Conservation (phyloP, 2,329 filamentous ascomycete species). For the Epicoccum nigrum region DNA sequence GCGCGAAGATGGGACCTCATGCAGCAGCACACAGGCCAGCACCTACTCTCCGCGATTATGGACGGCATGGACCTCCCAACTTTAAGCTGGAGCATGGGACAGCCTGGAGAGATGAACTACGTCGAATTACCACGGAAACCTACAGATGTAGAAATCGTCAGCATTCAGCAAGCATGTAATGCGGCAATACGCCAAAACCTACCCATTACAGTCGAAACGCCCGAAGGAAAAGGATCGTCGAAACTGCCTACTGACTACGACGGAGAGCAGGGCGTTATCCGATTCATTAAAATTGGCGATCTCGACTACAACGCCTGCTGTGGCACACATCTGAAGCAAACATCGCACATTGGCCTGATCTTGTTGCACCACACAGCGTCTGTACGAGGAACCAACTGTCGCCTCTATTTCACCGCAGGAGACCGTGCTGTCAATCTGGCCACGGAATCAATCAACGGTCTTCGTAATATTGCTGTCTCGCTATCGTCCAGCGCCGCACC, state of each 20-base stretch:
- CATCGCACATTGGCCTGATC: conserved; percentile 39
- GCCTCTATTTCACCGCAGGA: conserved; percentile 40
- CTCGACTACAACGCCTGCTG: conserved; percentile 45
- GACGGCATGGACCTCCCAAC: conserved; percentile 38
- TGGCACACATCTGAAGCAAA: conserved; percentile 43
- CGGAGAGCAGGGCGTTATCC: conserved; percentile 38
- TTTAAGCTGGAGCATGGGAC: conserved; percentile 41
- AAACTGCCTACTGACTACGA: conserved; percentile 42
- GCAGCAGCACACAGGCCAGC: conserved; percentile 46
- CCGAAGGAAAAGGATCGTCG: conserved; percentile 31
- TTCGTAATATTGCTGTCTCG: conserved; percentile 36
- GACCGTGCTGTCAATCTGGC: conserved; percentile 40
- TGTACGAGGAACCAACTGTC: conserved; percentile 39
- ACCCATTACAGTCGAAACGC: conserved; percentile 40
- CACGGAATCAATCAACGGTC: conserved; percentile 31
- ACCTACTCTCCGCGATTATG: conserved; percentile 44
- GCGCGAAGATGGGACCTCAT: conserved; percentile 42
- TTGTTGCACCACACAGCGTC: conserved; percentile 41
- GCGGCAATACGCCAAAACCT: conserved; percentile 35
- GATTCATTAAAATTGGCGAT: conserved; percentile 42
- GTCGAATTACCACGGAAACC: conserved; percentile 42
- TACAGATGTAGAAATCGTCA: conserved; percentile 29
- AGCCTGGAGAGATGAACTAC: conserved; percentile 43
- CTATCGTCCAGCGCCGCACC: conserved; percentile 32
- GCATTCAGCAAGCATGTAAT: conserved; percentile 39